A percentile compares a stretch with the other conserved stretches of the same genome.
phyloP scores from a whole-genome alignment of 768 basidiomycete genomes.

The Auricularia sp. region DNA sequence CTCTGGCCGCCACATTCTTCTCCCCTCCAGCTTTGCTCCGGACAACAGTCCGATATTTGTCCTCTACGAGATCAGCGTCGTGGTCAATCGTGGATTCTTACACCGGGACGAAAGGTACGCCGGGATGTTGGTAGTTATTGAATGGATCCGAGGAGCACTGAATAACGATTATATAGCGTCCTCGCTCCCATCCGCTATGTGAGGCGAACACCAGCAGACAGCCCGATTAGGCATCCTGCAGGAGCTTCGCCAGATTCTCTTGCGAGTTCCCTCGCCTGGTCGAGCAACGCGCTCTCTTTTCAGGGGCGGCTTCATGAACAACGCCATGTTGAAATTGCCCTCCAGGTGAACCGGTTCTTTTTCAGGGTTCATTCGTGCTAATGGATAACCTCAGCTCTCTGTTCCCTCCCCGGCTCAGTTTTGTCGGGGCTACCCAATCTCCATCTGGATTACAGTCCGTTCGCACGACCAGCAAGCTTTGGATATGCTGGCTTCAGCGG shows the following conservation, averaged over 20 bases:
- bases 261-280: neutral
- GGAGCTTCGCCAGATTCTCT: neutral
- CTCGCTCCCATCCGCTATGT: neutral
- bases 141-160: neutral
- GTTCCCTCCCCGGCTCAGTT: neutral
- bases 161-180: neutral
- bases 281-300: neutral
- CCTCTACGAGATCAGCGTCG: neutral
- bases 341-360: neutral
- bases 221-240: too few species aligned
- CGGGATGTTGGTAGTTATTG: neutral
- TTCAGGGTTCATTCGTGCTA: neutral
- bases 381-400: neutral
- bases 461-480: neutral
- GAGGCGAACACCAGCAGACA: neutral
- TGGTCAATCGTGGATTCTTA: neutral
- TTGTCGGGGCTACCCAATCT: neutral
- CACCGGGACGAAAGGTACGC: neutral
- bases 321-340: neutral
- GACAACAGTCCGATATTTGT: conserved; percentile 1
- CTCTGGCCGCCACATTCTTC: neutral
- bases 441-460: neutral
- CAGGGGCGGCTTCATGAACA: neutral
- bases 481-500: neutral
- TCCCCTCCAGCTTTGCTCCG: neutral